Conservation (phyloP, 208 protist genomes). For the Trypanosoma mega region DNA sequence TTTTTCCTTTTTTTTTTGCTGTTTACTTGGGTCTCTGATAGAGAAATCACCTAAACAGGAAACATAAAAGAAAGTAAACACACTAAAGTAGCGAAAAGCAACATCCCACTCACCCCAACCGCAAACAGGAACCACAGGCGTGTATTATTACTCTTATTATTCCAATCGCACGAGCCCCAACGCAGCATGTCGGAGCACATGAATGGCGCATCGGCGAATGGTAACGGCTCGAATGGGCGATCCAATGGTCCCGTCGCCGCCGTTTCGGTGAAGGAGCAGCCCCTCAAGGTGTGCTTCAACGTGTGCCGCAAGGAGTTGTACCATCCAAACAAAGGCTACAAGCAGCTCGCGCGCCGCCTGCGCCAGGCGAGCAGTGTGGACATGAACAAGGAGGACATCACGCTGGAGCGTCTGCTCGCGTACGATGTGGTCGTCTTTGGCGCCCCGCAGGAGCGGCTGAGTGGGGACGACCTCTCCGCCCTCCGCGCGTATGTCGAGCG, state of each 20-base stretch:
- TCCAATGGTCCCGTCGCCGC: conserved; percentile 19
- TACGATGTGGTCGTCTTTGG: conserved; percentile 83
- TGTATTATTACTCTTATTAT: no score
- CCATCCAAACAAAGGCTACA: conserved; percentile 89
- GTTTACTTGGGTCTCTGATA: no score
- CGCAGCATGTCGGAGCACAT: not conserved
- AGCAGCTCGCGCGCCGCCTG: conserved; percentile 80
- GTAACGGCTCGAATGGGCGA: not conserved
- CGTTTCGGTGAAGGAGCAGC: conserved; percentile 28
- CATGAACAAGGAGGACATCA: conserved; percentile 91
- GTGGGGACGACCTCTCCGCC: conserved; percentile 65
- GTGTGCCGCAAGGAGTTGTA: conserved; percentile 87
- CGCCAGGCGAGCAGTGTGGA: conserved; percentile 71
- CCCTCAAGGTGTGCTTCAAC: conserved; percentile 86
- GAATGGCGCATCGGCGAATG: conserved; percentile 7
- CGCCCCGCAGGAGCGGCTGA: conserved; percentile 73
- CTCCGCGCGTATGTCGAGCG: conserved; percentile 86
- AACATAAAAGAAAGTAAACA: conserved; percentile 7
- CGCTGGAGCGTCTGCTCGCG: conserved; percentile 61
- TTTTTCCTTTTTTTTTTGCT: not conserved
- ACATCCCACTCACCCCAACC: no score
- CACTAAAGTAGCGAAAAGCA: not conserved
- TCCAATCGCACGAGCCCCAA: no score
- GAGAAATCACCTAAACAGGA: conserved; percentile 5
- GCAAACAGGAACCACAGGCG: no score